phyloP scores from a whole-genome alignment of 192 early-diverging fungal genomes.

The Umbelopsis vinacea region DNA sequence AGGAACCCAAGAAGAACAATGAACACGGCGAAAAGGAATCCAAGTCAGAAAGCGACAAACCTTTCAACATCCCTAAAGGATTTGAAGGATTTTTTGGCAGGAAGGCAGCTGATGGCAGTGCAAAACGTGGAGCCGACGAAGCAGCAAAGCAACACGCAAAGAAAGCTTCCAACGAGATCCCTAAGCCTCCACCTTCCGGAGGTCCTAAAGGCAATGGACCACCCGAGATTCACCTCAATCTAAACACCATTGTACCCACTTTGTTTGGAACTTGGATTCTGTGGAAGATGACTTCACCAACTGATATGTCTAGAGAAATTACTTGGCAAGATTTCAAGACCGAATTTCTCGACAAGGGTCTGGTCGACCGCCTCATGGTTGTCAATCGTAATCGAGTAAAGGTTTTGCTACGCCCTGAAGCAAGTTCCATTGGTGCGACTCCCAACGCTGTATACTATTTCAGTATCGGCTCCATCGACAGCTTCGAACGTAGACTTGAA shows the following conservation, averaged over 20 bases:
- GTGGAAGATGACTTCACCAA: slow-evolving; percentile 45
- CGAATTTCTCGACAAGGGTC: slow-evolving; percentile 85
- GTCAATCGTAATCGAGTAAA: slow-evolving; percentile 84
- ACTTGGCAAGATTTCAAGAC: slow-evolving; percentile 91
- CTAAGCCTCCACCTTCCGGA: slow-evolving; percentile 23
- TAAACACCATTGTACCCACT: slow-evolving; percentile 45
- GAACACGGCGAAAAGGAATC: slow-evolving; percentile 28
- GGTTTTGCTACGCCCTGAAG: slow-evolving; percentile 75
- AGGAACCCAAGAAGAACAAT: slow-evolving; percentile 20
- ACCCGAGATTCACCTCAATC: slow-evolving; percentile 46
- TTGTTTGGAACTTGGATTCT: slow-evolving; percentile 51
- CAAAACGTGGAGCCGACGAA: slow-evolving; percentile 41
- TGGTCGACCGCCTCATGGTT: slow-evolving; percentile 89
- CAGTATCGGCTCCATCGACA: slow-evolving; percentile 93
- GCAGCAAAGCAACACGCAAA: slow-evolving; percentile 32
- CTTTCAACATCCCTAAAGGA: slow-evolving; percentile 60
- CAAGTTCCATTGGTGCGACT: slow-evolving; percentile 31
- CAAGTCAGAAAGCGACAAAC: slow-evolving; percentile 26
- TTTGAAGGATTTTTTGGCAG: slow-evolving; percentile 77
- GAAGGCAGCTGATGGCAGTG: slow-evolving; percentile 33
- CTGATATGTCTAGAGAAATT: slow-evolving; percentile 63
- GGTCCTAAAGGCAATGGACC: slow-evolving; percentile 24
- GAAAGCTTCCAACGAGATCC: slow-evolving; percentile 26
- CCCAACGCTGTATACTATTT: slow-evolving; percentile 62
- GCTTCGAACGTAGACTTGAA: slow-evolving; percentile 89